Percentiles rank a stretch among this genome's conserved stretches.
phyloP scores from a whole-genome alignment of 768 basidiomycete genomes.

The Pluteus cervinus region DNA sequence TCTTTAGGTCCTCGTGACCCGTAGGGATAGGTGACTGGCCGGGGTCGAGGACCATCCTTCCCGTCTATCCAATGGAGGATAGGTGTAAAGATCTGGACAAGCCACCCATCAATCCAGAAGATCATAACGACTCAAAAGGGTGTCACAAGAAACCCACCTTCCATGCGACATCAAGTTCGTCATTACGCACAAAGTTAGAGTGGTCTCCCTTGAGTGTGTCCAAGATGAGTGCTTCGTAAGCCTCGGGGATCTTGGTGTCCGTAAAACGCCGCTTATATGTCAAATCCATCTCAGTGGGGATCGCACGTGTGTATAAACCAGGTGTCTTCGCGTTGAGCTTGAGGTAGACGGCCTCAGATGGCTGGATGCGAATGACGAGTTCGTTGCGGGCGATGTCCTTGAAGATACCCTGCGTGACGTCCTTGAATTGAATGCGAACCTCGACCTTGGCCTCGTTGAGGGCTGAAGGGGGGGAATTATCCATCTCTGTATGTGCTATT shows the following conservation, averaged over 20 bases:
- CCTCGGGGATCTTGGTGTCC: conserved; percentile 91
- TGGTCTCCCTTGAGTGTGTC: conserved; percentile 98
- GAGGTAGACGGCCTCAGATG: conserved; percentile 92
- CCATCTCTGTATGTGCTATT: not conserved
- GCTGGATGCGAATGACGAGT: conserved; percentile 95
- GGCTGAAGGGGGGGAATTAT: conserved; percentile 37
- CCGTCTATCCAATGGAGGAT: conserved; percentile 97
- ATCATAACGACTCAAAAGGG: not conserved
- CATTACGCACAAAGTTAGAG: conserved; percentile 97
- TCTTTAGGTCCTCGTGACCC: conserved; percentile 92
- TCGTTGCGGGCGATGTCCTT: conserved; percentile 95
- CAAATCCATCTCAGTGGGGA: conserved; percentile 97
- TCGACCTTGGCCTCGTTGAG: conserved; percentile 99
- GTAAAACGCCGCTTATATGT: conserved; percentile 95
- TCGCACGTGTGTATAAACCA: conserved; percentile 81
- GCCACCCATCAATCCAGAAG: conserved; percentile 3
- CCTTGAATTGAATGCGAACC: conserved; percentile 96
- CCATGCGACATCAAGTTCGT: conserved; percentile 97
- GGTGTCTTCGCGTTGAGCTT: conserved; percentile 96
- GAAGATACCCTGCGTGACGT: conserved; percentile 96
- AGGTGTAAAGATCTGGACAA: conserved; percentile 79
- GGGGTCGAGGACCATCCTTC: conserved; percentile 56
- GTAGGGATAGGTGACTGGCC: conserved; percentile 78
- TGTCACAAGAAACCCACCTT: conserved; percentile 50
- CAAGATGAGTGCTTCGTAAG: conserved; percentile 91